Evolutionary conservation across 257 asterid species (phyloP).

Genomic region (Fraxinus excelsior): DNA sequence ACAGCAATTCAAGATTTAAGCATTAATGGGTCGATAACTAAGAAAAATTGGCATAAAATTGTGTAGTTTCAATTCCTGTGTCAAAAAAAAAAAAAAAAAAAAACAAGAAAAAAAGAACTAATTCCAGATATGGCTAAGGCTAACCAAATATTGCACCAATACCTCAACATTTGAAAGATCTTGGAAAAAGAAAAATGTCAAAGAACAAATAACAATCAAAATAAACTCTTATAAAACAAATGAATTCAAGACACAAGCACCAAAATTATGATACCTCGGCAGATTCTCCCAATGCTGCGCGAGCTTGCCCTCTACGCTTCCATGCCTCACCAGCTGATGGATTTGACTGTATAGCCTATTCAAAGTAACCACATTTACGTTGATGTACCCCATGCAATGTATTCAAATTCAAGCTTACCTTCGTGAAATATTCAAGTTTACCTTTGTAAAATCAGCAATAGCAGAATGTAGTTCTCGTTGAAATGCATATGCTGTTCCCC

Average conservation of each 20-base stretch:
- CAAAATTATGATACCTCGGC: slow-evolving; percentile 58
- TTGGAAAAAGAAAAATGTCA: slow-evolving; percentile 5
- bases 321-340: slow-evolving; percentile 98
- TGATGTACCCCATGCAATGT: slow-evolving; percentile 7
- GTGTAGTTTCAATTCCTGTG: not conserved
- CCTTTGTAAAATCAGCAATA: slow-evolving; percentile 93
- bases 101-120: slow-evolving; percentile 13
- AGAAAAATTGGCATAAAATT: not conserved
- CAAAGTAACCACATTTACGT: slow-evolving; percentile 30
- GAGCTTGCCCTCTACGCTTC: slow-evolving; percentile 99
- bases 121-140: slow-evolving; percentile 11
- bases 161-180: not conserved
- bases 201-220: slow-evolving; percentile 1
- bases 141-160: slow-evolving; percentile 21
- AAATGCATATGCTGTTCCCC: slow-evolving; percentile 99
- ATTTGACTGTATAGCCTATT: slow-evolving; percentile 85
- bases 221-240: slow-evolving; percentile 4
- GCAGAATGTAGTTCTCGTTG: slow-evolving; percentile 94
- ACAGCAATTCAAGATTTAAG: not conserved
- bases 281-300: slow-evolving; percentile 97
- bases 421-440: slow-evolving; percentile 62
- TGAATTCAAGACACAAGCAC: slow-evolving; percentile 2
- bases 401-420: slow-evolving; percentile 44
- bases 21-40: not conserved
- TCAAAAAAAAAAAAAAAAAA: not conserved